Percentiles rank a stretch among this genome's conserved stretches.
phyloP scores from a whole-genome alignment of 305 asterid genomes.

The Fraxinus ornus region DNA sequence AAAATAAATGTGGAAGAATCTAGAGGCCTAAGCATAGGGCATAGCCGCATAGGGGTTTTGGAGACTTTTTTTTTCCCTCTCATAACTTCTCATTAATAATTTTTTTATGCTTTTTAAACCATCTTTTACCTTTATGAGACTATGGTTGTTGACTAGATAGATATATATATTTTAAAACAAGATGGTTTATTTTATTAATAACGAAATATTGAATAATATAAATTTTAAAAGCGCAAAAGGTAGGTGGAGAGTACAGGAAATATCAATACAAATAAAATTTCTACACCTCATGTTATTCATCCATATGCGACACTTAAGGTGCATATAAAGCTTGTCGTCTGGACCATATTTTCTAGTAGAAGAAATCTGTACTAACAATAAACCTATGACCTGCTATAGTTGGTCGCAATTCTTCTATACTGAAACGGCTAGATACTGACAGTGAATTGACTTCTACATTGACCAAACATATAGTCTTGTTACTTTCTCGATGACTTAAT shows the following conservation, averaged over 20 bases:
- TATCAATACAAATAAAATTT: background rate
- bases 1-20: conserved; percentile 10
- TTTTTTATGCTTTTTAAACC: background rate
- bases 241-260: background rate
- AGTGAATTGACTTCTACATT: no score
- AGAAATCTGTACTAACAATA: no score
- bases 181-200: no score
- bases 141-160: background rate
- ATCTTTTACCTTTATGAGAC: background rate
- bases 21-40: conserved; percentile 21
- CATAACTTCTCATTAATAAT: background rate
- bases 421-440: no score
- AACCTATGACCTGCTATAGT: no score
- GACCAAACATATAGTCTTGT: background rate
- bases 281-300: background rate
- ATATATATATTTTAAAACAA: no score
- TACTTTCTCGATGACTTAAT: background rate
- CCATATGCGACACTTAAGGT: no score
- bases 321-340: no score
- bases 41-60: background rate
- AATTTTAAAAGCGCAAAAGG: background rate
- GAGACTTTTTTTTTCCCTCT: background rate
- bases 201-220: background rate
- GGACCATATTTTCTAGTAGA: no score
- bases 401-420: no score